Evolutionary conservation across 768 basidiomycete species (phyloP), one percentile per base, ranked within the genome.

Genomic region (Rhizopogon vesiculosus): DNA sequence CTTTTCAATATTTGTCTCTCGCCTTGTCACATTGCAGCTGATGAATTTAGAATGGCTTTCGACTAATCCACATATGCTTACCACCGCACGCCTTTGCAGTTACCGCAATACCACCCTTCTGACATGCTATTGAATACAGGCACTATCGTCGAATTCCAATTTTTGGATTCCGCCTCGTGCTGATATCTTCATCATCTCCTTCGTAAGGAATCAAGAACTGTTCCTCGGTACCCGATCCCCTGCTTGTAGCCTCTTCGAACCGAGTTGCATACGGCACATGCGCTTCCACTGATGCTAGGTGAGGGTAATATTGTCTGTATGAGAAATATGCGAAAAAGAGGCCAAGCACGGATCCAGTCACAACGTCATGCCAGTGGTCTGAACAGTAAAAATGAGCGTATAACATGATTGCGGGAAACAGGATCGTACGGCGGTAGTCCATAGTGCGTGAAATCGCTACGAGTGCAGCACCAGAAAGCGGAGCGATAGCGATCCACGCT

Each of bases 281-380:
- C 1, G 82, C 80, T 6, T 71, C 63, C 43, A 78, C 74, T 1
- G 84, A 83, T 1, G 71, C 68, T 15, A 92, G 78, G 31, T 77
- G 67, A 7, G 89, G 90, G 63, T 89, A 93, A 68, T 92, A 91
- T 64, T 90, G 90, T 22, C 89, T 81, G 71, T 95, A 95, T 7
- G 81, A 69, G 67, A 92, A 87, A 72, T 81, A 87, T 9, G 91
- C 76, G 52, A 91, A 74, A 39, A 78, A 64, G 8, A 89, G 76
- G 10, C 94, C 95, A 9, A 98, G 78, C 7, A 85, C 42, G 4
- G 85, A 82, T 3, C 96, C 94, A 1, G 86, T 79, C 5, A 93
- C 65, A 38, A 96, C 89, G 63, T 98, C 96, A 2, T 92, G 84
- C 89, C 91, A 94, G 66, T 96, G 94, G 68, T 96, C 89, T 91